Conservation (phyloP, 352 stramenopile genomes). For the Phytophthora constricta region DNA sequence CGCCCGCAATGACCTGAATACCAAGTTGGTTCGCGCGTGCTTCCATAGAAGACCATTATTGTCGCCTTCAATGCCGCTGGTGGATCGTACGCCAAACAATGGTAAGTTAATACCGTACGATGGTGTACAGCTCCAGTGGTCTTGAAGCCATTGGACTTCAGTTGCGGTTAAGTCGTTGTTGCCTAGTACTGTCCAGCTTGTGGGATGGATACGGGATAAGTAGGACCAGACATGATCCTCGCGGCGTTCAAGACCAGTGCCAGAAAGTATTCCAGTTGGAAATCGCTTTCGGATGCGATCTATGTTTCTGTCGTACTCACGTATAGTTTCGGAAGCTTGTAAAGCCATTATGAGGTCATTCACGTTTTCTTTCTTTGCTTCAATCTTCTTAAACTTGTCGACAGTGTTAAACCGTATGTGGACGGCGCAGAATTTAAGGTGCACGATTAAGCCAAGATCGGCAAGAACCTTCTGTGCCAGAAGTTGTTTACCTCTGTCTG, state of each 20-base stretch:
- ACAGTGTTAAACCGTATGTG: conserved; percentile 22
- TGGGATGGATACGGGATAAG: conserved; percentile 11
- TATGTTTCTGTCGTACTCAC: background rate
- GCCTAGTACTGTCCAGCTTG: conserved; percentile 3
- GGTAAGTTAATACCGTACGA: conserved; percentile 1
- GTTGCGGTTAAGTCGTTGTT: background rate
- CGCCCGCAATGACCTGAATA: background rate
- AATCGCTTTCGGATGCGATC: background rate
- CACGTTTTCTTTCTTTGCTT: conserved; percentile 1
- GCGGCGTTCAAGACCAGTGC: background rate
- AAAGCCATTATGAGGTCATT: conserved; percentile 3
- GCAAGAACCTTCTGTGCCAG: background rate
- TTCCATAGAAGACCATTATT: conserved; percentile 15
- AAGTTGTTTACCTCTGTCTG: conserved; percentile 8
- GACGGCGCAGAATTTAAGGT: conserved; percentile 8
- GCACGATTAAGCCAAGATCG: background rate
- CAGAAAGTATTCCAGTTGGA: background rate
- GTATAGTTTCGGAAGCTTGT: background rate
- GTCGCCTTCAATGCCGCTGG: conserved; percentile 10
- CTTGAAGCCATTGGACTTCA: background rate
- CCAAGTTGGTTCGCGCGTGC: background rate
- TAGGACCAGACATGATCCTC: conserved; percentile 9
- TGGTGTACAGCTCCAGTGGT: no score
- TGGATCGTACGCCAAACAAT: conserved; percentile 11
- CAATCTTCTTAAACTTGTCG: conserved; percentile 15